Conservation (phyloP, 2,329 filamentous ascomycete genomes). For the Leptographium radiaticola region DNA sequence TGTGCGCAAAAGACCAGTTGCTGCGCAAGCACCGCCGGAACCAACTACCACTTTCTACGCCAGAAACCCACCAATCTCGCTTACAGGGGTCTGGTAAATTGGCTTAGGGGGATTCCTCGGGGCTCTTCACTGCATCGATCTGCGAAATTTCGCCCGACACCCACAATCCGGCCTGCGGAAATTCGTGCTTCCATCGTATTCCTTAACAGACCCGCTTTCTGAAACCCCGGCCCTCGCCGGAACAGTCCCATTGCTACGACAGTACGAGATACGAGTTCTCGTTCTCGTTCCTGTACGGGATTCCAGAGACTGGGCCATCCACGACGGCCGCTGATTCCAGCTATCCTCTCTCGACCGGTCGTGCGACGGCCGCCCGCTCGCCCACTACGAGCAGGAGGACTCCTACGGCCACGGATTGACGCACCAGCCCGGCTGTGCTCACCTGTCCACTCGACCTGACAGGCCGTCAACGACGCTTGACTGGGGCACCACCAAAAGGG, state of each 20-base stretch:
- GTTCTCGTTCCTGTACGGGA: not conserved
- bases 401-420: too few relatives aligned
- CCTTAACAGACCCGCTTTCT: conserved; percentile 1
- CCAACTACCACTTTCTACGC: not conserved
- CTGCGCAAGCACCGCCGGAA: not conserved
- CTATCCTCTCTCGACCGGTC: too few relatives aligned
- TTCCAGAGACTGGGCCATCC: too few relatives aligned
- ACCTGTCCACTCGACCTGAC: too few relatives aligned
- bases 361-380: too few relatives aligned
- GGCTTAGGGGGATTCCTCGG: not conserved
- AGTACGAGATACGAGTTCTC: not conserved
- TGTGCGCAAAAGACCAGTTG: too few relatives aligned
- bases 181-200: conserved; percentile 1
- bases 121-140: not conserved
- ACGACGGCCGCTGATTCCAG: too few relatives aligned
- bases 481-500: too few relatives aligned
- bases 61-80: not conserved
- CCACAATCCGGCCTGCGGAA: conserved; percentile 3
- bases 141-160: conserved; percentile 4
- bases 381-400: too few relatives aligned
- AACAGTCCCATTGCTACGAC: not conserved
- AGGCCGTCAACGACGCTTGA: too few relatives aligned
- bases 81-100: conserved; percentile 4
- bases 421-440: too few relatives aligned
- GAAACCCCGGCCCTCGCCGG: not conserved